phyloP scores from a whole-genome alignment of 116 monocot genomes.

The Papilionanthe hybrid region DNA sequence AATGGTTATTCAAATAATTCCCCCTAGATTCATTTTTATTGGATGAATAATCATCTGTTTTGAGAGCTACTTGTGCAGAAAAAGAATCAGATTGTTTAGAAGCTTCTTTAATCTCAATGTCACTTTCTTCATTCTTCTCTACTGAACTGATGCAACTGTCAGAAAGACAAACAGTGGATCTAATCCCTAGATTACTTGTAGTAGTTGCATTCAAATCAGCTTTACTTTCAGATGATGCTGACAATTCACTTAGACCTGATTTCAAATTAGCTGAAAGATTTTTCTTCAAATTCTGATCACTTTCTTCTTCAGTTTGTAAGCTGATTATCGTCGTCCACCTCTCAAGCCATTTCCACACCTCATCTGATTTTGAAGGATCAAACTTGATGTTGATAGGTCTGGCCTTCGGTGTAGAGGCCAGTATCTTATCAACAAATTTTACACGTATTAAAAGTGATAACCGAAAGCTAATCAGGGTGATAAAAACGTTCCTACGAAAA shows the following conservation, averaged over 20 bases:
- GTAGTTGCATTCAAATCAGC: not conserved
- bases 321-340: constrained; percentile 17
- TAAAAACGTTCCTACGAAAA: not conserved
- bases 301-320: no score
- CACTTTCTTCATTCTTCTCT: not conserved
- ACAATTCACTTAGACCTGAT: no score
- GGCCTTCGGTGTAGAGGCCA: constrained; percentile 47
- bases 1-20: not conserved
- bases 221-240: no score
- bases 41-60: not conserved
- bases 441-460: not conserved
- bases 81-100: not conserved
- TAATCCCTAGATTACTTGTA: not conserved
- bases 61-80: constrained; percentile 8
- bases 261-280: no score
- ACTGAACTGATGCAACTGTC: not conserved
- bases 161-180: not conserved
- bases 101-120: not conserved
- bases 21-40: constrained; percentile 17
- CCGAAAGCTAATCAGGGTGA: not conserved
- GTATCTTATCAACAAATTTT: constrained; percentile 30
- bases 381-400: constrained; percentile 57
- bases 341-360: constrained; percentile 65
- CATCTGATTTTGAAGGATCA: constrained; percentile 41
- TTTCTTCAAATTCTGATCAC: not conserved